phyloP scores from a whole-genome alignment of 208 protist species.

The Trypanosoma cruzi region DNA sequence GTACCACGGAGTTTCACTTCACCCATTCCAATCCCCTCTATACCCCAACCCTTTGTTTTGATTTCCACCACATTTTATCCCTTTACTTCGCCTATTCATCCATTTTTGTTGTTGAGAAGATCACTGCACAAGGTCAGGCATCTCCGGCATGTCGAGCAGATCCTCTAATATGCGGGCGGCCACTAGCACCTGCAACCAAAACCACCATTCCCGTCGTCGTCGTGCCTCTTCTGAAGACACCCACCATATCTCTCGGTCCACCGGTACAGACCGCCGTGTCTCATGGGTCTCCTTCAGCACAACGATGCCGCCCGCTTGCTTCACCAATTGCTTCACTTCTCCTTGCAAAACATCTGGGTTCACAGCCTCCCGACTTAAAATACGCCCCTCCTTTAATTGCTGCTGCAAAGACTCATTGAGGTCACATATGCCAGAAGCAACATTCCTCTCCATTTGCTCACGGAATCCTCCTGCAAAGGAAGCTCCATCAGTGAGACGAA shows the following conservation, averaged over 20 bases:
- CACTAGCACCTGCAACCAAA: constrained; percentile 54
- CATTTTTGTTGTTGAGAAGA: no score
- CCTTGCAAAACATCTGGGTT: constrained; percentile 2
- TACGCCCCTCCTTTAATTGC: not conserved
- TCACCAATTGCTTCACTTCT: constrained; percentile 10
- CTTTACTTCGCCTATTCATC: no score
- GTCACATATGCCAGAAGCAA: constrained; percentile 5
- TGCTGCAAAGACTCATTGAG: constrained; percentile 17
- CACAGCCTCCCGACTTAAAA: not conserved
- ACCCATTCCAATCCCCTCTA: no score
- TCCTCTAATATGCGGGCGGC: constrained; percentile 61
- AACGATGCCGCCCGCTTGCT: constrained; percentile 21
- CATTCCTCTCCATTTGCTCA: constrained; percentile 11
- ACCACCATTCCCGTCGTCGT: constrained; percentile 55
- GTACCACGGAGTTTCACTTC: no score
- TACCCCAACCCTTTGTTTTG: not conserved
- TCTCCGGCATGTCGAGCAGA: constrained; percentile 82
- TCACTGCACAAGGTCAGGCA: constrained; percentile 74
- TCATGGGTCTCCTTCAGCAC: constrained; percentile 37
- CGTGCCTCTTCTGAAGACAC: constrained; percentile 55
- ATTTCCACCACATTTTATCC: constrained; percentile 11
- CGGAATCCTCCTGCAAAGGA: constrained; percentile 21
- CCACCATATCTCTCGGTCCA: constrained; percentile 79
- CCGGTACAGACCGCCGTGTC: constrained; percentile 31
- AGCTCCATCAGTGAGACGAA: constrained; percentile 5